Base-by-base conservation (phyloP, 2,329 filamentous ascomycete species). In the Xylariaceae sp. region DNA sequence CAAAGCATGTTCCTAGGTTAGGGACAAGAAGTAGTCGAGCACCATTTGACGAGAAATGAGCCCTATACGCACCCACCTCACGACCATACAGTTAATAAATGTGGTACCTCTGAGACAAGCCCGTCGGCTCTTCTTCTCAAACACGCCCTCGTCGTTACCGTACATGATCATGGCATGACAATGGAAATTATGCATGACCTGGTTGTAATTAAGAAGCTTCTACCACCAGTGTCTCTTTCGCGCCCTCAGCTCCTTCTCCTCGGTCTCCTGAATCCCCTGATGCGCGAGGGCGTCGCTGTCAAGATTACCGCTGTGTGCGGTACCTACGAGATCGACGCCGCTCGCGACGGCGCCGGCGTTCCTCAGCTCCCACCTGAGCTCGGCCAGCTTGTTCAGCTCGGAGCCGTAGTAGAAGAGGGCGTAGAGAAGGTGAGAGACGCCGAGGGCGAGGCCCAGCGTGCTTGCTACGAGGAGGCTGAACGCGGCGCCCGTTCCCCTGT, bases 341-440 rank as follows among this genome's bases (percentile, higher is more conserved):
- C 54, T 57, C 15, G 64, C 63, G 4, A 62, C 55, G 0, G 66
- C 64, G 47, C 66, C 80, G 9, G 83, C 82, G 57, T 85, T 89
- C 35, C 68, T 68, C 17, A 97, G 81, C 63, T 98, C 92, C 85
- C 88, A 96, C 59, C 92, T 80, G 64, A 97, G 97, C 67, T 98
- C 92, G 54, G 79, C 82, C 38, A 98, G 66, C 3, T 84, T 82
- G 42, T 88, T 74, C 43, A 96, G 64, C 66, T 98, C 92, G 44
- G 80, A 81, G 9, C 83, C 81, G 42, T 95, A 83, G 60, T 98
- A 98, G 34, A 97, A 62, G 0, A 92, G 74, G 0, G 88, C 85
- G 59, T 97, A 85, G 28, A 97, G 64, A 0, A 90, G 89, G 57
- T 96, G 86, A 14, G 96, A 60, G 3, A 88, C 76, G 0, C 90